Conservation (phyloP, 257 asterid species). For the Plantago major region DNA sequence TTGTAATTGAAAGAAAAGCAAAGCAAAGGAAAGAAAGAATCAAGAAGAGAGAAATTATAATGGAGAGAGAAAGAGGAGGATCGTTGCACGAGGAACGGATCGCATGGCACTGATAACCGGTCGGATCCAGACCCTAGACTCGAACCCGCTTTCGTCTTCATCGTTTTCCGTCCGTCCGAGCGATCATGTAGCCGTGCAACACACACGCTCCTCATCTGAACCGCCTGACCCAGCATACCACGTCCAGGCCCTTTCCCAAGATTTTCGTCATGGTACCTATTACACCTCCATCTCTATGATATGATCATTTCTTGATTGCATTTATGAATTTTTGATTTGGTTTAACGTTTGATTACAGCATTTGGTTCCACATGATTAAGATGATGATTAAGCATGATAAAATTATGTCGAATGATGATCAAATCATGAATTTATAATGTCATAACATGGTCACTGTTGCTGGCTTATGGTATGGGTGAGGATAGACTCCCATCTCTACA, state of each 20-base stretch:
- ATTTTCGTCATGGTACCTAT: conserved; percentile 17
- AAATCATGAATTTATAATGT: no score
- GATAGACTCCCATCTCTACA: no score
- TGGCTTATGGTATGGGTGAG: no score
- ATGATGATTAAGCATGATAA: no score
- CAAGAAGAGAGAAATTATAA: conserved; percentile 13
- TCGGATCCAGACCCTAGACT: conserved; percentile 32
- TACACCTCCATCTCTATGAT: no score
- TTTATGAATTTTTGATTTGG: not conserved
- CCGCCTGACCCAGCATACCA: conserved; percentile 4
- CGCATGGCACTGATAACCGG: conserved; percentile 56
- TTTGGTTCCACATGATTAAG: no score
- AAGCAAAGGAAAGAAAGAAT: not conserved
- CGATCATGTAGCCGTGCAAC: conserved; percentile 6
- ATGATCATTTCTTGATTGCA: not conserved
- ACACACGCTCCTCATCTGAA: conserved; percentile 9
- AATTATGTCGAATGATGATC: no score
- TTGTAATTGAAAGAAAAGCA: no score
- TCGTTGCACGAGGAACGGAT: conserved; percentile 41
- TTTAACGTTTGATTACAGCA: not conserved
- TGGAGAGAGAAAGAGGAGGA: conserved; percentile 59
- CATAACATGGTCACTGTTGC: no score
- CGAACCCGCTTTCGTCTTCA: conserved; percentile 27
- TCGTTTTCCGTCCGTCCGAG: conserved; percentile 23
- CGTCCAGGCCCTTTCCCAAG: not conserved